These are phyloP conservation scores for Actinomortierella wolfii DNA, from an alignment of 371 early-diverging fungal genomes.

Conservation along the genomic window DNA sequence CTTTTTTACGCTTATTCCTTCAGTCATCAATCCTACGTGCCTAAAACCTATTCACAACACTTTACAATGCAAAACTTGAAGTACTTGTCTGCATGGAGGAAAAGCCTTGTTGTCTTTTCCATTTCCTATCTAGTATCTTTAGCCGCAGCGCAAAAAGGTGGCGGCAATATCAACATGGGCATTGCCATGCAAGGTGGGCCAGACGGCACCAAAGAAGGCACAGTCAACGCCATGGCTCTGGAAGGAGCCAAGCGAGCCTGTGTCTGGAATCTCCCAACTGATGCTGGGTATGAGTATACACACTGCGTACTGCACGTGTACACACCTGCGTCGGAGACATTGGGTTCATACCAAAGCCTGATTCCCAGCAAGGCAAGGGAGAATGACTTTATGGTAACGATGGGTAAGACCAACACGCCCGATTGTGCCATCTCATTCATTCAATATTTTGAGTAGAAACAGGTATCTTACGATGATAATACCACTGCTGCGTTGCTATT, in stretches of 20 bases:
- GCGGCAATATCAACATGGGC: slow-evolving; percentile 20
- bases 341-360: slow-evolving; percentile 26
- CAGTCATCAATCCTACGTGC: too few relatives aligned
- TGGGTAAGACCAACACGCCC: too few relatives aligned
- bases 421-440: too few relatives aligned
- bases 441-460: too few relatives aligned
- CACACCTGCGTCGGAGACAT: slow-evolving; percentile 27
- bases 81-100: background rate
- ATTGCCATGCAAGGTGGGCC: slow-evolving; percentile 42
- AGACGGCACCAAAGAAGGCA: slow-evolving; percentile 40
- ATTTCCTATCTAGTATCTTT: background rate
- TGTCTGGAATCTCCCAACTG: slow-evolving; percentile 8
- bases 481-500: too few relatives aligned
- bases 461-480: too few relatives aligned
- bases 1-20: too few relatives aligned
- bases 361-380: slow-evolving; percentile 23
- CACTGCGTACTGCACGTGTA: slow-evolving; percentile 17
- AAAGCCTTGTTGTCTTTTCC: background rate
- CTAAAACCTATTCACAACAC: too few relatives aligned
- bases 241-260: slow-evolving; percentile 38
- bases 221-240: slow-evolving; percentile 29
- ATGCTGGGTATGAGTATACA: slow-evolving; percentile 21
- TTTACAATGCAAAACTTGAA: too few relatives aligned
- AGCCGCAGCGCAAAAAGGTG: too few relatives aligned
- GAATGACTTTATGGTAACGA: slow-evolving; percentile 34